Base-by-base conservation (phyloP, 148 eudicot genomes). In the Gaultheria prostrata region DNA sequence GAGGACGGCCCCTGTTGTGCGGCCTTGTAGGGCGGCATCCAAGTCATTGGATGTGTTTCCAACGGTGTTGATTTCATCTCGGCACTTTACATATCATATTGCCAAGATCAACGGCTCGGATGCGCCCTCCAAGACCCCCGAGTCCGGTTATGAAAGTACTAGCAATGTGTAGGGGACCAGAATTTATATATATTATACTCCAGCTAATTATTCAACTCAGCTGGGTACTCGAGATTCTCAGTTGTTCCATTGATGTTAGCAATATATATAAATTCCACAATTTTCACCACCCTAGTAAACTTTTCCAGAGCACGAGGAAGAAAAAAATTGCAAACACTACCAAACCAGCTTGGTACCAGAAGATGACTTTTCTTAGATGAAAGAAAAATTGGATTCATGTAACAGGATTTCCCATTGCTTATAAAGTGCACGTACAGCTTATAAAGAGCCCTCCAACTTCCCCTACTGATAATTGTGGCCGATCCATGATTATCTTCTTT, bases 381-480 rank as follows among this genome's bases (percentile, higher is more conserved):
- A 10, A 63, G 69, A 63, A n/a, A 48, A 61, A 9, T 24, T 61
- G 69, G 32, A 63, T 63, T 63, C 69, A 63, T 9, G 14, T 24
- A 63, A n/a, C 30, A 9, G 69, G 69, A 67, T 67, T 28, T 28
- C 72, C 72, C 72, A 12, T 67, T 28, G 72, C 35, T 67, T 67
- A 17, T n/a, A 30, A 46, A 54, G 73, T 61, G 39, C 35, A 71
- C 43, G 43, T 39, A 39, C 67, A 82, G 65, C 24, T 39, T 26
- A 18, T 74, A 81, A 81, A 82, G 54, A 32, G 54, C 70, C 69
- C 67, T 54, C 71, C 30, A 72, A 45, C 74, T 45, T 80, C 77
- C 69, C 72, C 84, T 82, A 6, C 78, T 51, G 78, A n/a, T 74
- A 82, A 51, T 56, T 51, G 67, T 70, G 61, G 46, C 7, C 15